A percentile compares a stretch with the other conserved stretches of the same genome.
phyloP scores from a whole-genome alignment of 192 early-diverging fungal genomes.

The Geranomyces variabilis region DNA sequence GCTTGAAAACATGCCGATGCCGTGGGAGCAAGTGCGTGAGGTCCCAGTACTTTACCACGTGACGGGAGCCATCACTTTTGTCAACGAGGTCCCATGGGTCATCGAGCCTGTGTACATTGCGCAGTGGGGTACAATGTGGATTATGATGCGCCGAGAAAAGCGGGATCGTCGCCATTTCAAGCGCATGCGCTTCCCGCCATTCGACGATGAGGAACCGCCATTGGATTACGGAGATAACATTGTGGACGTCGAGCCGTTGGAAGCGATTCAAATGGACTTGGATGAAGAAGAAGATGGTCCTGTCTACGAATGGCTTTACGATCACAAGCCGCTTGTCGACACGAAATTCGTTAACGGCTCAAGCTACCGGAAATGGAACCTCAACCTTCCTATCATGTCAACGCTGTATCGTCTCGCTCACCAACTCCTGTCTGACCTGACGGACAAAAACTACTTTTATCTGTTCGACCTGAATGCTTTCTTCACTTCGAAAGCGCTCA shows the following conservation, averaged over 20 bases:
- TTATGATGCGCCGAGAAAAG: constrained; percentile 99
- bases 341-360: constrained; percentile 85
- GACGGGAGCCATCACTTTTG: constrained; percentile 98
- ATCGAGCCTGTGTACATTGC: constrained; percentile 97
- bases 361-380: constrained; percentile 86
- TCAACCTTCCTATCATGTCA: constrained; percentile 93
- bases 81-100: constrained; percentile 95
- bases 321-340: constrained; percentile 84
- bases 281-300: constrained; percentile 92
- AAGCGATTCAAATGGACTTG: constrained; percentile 99
- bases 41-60: constrained; percentile 97
- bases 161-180: constrained; percentile 96
- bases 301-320: constrained; percentile 96
- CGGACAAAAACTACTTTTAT: constrained; percentile 98
- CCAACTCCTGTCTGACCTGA: constrained; percentile 91
- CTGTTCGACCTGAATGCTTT: constrained; percentile 94
- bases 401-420: constrained; percentile 89
- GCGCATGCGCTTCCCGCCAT: constrained; percentile 97
- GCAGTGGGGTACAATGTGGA: constrained; percentile 99
- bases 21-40: constrained; percentile 98
- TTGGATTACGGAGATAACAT: constrained; percentile 99
- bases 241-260: constrained; percentile 95
- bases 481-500: constrained; percentile 96
- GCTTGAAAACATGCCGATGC: constrained; percentile 99
- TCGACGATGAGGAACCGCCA: constrained; percentile 99